phyloP scores from a whole-genome alignment of 2,329 filamentous ascomycete genomes.

The Kalaharituber pfeilii region DNA sequence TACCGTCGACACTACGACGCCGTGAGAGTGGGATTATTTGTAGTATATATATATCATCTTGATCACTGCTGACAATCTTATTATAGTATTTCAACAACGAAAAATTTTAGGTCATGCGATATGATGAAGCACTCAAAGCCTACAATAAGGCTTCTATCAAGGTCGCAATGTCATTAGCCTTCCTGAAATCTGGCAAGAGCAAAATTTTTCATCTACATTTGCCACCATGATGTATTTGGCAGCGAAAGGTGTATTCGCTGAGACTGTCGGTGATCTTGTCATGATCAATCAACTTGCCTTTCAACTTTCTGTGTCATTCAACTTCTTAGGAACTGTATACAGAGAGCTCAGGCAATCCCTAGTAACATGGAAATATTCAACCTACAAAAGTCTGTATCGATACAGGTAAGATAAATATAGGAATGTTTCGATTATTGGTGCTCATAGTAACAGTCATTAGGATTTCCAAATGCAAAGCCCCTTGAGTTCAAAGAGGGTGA shows the following conservation, averaged over 20 bases:
- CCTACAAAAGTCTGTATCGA: conserved; percentile 79
- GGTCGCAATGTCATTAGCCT: conserved; percentile 78
- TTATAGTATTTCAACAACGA: conserved; percentile 94
- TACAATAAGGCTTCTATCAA: conserved; percentile 96
- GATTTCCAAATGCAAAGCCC: conserved; percentile 59
- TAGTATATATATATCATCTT: too few species aligned
- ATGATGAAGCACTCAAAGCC: conserved; percentile 66
- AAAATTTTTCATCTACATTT: conserved; percentile 82
- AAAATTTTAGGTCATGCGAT: conserved; percentile 76
- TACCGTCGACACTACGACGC: conserved; percentile 94
- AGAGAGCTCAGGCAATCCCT: conserved; percentile 86
- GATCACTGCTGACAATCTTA: too few species aligned
- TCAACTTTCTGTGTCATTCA: conserved; percentile 88
- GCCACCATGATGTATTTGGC: conserved; percentile 98
- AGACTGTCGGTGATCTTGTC: conserved; percentile 88
- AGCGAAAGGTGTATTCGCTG: conserved; percentile 68
- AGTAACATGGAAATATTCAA: conserved; percentile 98
- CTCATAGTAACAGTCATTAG: conserved; percentile 3
- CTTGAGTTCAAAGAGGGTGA: conserved; percentile 58
- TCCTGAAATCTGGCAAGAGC: conserved; percentile 89
- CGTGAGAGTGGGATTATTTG: conserved; percentile 48
- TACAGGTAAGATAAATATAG: conserved; percentile 34
- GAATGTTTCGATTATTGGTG: not conserved
- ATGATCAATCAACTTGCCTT: conserved; percentile 99
- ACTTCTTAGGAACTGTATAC: conserved; percentile 96